A percentile compares a stretch with the other conserved stretches of the same genome.
These are phyloP conservation scores for Monilinia polystroma DNA, from an alignment of 2,329 filamentous ascomycete species.

Conservation along the genomic window DNA sequence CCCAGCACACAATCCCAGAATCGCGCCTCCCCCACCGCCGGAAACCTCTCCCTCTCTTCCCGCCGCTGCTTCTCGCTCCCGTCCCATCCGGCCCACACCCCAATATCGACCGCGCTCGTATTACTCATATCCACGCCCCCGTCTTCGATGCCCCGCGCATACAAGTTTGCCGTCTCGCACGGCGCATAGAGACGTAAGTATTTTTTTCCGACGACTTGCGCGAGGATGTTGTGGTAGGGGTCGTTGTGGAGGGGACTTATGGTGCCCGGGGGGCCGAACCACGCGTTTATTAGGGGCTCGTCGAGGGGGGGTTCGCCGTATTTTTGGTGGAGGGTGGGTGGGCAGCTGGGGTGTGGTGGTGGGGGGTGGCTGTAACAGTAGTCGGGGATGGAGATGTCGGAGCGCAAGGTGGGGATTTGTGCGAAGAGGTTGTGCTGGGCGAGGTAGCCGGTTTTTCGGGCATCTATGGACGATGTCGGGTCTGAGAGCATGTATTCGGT, in stretches of 20 bases:
- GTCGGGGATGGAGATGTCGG: constrained; percentile 79
- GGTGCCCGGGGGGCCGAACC: constrained; percentile 85
- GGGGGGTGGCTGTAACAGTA: constrained; percentile 76
- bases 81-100: constrained; percentile 64
- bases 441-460: constrained; percentile 66
- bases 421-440: constrained; percentile 86
- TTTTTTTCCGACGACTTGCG: constrained; percentile 85
- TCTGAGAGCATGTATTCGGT: constrained; percentile 36
- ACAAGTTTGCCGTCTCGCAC: constrained; percentile 54
- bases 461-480: background rate
- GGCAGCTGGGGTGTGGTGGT: constrained; percentile 48
- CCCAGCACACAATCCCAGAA: constrained; percentile 72
- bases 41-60: constrained; percentile 31
- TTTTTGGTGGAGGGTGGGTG: constrained; percentile 42
- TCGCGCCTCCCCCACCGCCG: constrained; percentile 28
- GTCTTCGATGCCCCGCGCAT: constrained; percentile 60
- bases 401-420: constrained; percentile 74
- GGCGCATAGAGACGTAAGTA: constrained; percentile 89
- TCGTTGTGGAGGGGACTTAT: constrained; percentile 94
- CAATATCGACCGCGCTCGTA: constrained; percentile 77
- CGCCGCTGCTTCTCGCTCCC: constrained; percentile 30
- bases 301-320: constrained; percentile 45
- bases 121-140: constrained; percentile 87
- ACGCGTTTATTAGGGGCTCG: constrained; percentile 77
- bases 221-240: constrained; percentile 88